A percentile compares a stretch with the other conserved stretches of the same genome.
These are phyloP conservation scores for Paramecium caudatum DNA, from an alignment of 73 alveolate genomes.

Conservation along the genomic window DNA sequence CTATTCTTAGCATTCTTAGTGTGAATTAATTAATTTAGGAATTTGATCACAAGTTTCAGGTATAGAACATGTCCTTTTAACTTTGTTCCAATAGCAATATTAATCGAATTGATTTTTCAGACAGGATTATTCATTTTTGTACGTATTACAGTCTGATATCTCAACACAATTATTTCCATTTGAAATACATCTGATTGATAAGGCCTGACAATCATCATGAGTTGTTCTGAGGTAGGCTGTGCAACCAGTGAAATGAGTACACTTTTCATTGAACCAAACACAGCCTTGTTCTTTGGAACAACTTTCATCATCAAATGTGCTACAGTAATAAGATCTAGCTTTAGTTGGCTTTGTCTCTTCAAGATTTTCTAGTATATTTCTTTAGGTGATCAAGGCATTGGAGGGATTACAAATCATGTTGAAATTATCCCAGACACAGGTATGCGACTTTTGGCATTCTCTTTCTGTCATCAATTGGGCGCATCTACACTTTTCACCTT, in stretches of 20 bases:
- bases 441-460: background rate
- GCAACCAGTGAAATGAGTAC: slow-evolving; percentile 35
- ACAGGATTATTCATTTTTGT: slow-evolving; percentile 2
- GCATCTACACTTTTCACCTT: slow-evolving; percentile 25
- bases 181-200: background rate
- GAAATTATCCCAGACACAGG: slow-evolving; percentile 12
- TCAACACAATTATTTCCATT: background rate
- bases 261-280: background rate
- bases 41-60: background rate
- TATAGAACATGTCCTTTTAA: background rate
- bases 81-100: slow-evolving; percentile 13
- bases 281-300: background rate
- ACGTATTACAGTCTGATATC: background rate
- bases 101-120: background rate
- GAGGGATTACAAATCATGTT: background rate
- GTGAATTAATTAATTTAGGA: background rate
- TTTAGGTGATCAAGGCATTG: background rate
- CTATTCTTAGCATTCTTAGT: background rate
- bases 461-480: background rate
- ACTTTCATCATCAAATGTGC: background rate
- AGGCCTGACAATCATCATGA: background rate
- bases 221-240: slow-evolving; percentile 2
- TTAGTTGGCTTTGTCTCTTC: background rate
- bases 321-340: background rate
- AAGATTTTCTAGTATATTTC: background rate